These are phyloP conservation scores for Xylaria sp. DNA, from an alignment of 2,329 filamentous ascomycete species.

Conservation along the genomic window DNA sequence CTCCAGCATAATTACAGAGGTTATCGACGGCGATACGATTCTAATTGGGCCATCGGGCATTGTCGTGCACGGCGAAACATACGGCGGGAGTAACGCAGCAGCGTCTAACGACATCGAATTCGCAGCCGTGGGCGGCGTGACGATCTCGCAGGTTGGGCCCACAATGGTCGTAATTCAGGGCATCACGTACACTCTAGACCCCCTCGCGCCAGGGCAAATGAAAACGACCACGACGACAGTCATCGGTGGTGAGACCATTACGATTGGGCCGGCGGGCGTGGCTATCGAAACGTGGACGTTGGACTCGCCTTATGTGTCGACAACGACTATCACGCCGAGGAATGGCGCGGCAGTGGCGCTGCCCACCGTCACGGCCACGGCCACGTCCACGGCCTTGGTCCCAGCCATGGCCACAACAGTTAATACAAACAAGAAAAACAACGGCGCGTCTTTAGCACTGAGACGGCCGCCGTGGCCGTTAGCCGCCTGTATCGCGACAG, in stretches of 20 bases:
- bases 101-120: slow-evolving; percentile 53
- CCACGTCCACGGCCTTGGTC: slow-evolving; percentile 33
- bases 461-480: slow-evolving; percentile 35
- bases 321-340: slow-evolving; percentile 54
- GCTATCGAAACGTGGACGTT: slow-evolving; percentile 59
- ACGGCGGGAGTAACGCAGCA: slow-evolving; percentile 57
- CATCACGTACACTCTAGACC: slow-evolving; percentile 62
- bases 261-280: slow-evolving; percentile 63
- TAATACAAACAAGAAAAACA: slow-evolving; percentile 37
- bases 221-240: slow-evolving; percentile 58
- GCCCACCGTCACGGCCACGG: slow-evolving; percentile 36
- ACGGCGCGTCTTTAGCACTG: slow-evolving; percentile 31
- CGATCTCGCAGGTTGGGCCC: slow-evolving; percentile 61
- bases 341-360: slow-evolving; percentile 39
- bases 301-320: slow-evolving; percentile 58
- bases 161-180: slow-evolving; percentile 62
- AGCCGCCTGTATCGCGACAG: slow-evolving; percentile 53
- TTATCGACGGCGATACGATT: slow-evolving; percentile 63
- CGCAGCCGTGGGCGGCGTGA: slow-evolving; percentile 64
- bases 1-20: slow-evolving; percentile 49
- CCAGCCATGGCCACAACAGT: slow-evolving; percentile 26
- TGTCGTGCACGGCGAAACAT: slow-evolving; percentile 53
- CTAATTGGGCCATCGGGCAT: slow-evolving; percentile 61
- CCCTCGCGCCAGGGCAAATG: slow-evolving; percentile 50
- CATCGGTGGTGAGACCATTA: slow-evolving; percentile 63